Percentiles rank a stretch among this genome's conserved stretches.
Conservation (phyloP, 2,329 filamentous ascomycete species). For the Alternaria ventricosa region DNA sequence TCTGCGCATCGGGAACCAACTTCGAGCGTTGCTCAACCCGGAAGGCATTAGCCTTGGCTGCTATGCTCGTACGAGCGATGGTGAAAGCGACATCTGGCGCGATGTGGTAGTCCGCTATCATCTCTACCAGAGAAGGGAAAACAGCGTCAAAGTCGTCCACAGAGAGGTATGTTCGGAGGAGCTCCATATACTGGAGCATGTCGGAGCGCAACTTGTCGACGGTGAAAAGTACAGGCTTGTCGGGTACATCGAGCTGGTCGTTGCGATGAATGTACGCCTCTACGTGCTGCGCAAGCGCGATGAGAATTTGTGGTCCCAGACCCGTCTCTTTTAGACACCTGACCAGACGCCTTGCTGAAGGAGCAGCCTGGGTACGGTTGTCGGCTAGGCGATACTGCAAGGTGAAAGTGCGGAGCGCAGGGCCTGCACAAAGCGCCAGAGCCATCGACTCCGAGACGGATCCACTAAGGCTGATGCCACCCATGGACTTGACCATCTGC, state of each 20-base stretch:
- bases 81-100: constrained; percentile 84
- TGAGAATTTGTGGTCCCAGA: constrained; percentile 81
- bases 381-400: constrained; percentile 79
- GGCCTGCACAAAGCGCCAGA: constrained; percentile 85
- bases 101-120: constrained; percentile 81
- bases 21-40: constrained; percentile 41
- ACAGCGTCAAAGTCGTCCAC: constrained; percentile 77
- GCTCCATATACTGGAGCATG: constrained; percentile 85
- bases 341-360: constrained; percentile 80
- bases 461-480: constrained; percentile 83
- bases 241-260: constrained; percentile 76
- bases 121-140: constrained; percentile 74
- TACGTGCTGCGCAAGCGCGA: constrained; percentile 88
- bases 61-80: constrained; percentile 77
- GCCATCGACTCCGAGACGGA: constrained; percentile 91
- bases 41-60: constrained; percentile 48
- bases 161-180: constrained; percentile 80
- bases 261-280: constrained; percentile 82
- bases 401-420: constrained; percentile 78
- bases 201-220: constrained; percentile 89
- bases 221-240: constrained; percentile 87
- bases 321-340: constrained; percentile 78
- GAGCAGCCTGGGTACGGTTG: constrained; percentile 75
- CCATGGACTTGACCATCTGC: constrained; percentile 91
- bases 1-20: constrained; percentile 11